Percentiles rank a stretch among this genome's conserved stretches.
phyloP scores from a whole-genome alignment of 2,329 filamentous ascomycete genomes.

The Aspergillus sclerotialis region DNA sequence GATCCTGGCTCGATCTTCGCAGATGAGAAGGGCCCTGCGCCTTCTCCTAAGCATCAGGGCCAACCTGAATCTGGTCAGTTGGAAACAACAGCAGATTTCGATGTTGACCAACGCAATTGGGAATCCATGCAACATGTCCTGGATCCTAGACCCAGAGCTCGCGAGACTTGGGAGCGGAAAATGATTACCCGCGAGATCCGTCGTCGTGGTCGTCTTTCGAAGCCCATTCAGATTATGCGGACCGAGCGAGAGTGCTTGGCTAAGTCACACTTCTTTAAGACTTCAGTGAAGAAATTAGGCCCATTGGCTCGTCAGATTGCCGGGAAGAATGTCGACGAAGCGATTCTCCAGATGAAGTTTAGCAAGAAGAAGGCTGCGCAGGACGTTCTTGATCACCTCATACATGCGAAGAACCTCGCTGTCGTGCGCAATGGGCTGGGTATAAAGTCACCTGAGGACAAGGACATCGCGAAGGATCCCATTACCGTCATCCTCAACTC shows the following conservation, averaged over 20 bases:
- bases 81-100: constrained; percentile 7
- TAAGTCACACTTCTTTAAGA: constrained; percentile 69
- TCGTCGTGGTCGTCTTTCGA: constrained; percentile 59
- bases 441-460: constrained; percentile 37
- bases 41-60: constrained; percentile 18
- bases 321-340: constrained; percentile 90
- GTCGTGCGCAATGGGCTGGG: constrained; percentile 81
- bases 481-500: constrained; percentile 65
- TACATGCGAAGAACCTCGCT: constrained; percentile 74
- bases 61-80: constrained; percentile 10
- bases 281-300: constrained; percentile 84
- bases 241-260: constrained; percentile 52
- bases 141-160: constrained; percentile 67
- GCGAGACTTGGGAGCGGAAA: constrained; percentile 72
- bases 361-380: constrained; percentile 86
- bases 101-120: constrained; percentile 36
- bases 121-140: constrained; percentile 55
- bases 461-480: constrained; percentile 28
- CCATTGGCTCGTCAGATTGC: constrained; percentile 80
- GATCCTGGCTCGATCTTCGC: constrained; percentile 35
- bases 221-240: constrained; percentile 60
- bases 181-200: constrained; percentile 73
- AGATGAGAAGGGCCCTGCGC: constrained; percentile 25
- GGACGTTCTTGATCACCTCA: constrained; percentile 71
- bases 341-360: constrained; percentile 90